These are phyloP conservation scores for Pseudomonodictys pantanalensis DNA, from an alignment of 495 filamentous ascomycete genomes.

Conservation along the genomic window DNA sequence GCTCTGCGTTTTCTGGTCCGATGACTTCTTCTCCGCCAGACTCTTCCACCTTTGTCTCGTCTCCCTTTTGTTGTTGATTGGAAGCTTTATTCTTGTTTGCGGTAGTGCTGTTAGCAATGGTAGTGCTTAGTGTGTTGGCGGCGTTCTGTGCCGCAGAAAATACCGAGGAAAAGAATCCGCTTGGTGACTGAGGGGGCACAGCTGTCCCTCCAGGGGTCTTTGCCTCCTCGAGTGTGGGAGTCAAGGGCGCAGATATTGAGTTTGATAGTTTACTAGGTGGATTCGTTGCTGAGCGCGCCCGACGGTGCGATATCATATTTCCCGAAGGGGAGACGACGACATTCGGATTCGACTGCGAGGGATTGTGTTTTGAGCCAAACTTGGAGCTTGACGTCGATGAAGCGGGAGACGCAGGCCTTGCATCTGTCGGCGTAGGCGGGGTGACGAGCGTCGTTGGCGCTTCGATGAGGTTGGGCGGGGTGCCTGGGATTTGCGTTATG, in stretches of 20 bases:
- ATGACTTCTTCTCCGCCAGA: slow-evolving; percentile 38
- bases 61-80: slow-evolving; percentile 33
- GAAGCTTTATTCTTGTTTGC: slow-evolving; percentile 34
- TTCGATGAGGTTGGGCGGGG: slow-evolving; percentile 39
- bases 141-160: slow-evolving; percentile 93
- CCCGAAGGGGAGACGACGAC: slow-evolving; percentile 52
- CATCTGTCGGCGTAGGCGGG: slow-evolving; percentile 44
- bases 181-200: slow-evolving; percentile 47
- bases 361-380: slow-evolving; percentile 32
- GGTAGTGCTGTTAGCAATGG: slow-evolving; percentile 62
- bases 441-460: slow-evolving; percentile 44
- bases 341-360: slow-evolving; percentile 39
- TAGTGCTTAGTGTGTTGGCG: slow-evolving; percentile 79
- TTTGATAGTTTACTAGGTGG: slow-evolving; percentile 90
- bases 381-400: slow-evolving; percentile 26
- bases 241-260: slow-evolving; percentile 64
- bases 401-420: slow-evolving; percentile 26
- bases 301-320: slow-evolving; percentile 74
- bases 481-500: slow-evolving; percentile 33
- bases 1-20: slow-evolving; percentile 32
- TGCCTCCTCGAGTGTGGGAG: slow-evolving; percentile 65
- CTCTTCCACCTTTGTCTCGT: slow-evolving; percentile 36
- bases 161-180: slow-evolving; percentile 88
- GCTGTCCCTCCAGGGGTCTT: slow-evolving; percentile 50
- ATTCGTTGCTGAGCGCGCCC: slow-evolving; percentile 63